Base-by-base conservation (phyloP, 371 early-diverging fungal species). In the Apophysomyces variabilis region DNA sequence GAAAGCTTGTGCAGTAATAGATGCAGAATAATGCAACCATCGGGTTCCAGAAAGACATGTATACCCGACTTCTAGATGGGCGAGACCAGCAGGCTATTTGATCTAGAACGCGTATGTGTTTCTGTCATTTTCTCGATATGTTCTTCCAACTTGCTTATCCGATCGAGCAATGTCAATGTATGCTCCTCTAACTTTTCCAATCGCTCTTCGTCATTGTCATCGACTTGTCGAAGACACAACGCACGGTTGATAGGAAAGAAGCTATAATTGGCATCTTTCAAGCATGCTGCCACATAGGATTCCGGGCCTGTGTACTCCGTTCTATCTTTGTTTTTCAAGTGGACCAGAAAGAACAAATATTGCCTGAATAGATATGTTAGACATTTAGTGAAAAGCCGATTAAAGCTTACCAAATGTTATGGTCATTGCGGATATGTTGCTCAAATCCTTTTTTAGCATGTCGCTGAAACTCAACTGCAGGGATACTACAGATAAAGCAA, bases 231-330 rank as follows among this genome's bases (percentile, higher is more conserved):
- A 9, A 86, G 68, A 6, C 78, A 77, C n/a, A 86, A 58, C 0
- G 87, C 87, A 13, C 83, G 72, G 62, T 85, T 85, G 62, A 86
- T 76, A 11, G 87, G 87, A 58, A 86, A 85, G 72, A 83, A 85
- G 32, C 76, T 74, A 39, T 83, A 73, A 47, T 86, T 82, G 38
- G 75, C 68, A 45, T 80, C 70, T 9, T 73, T 78, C 1, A 86
- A 67, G 39, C 78, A 78, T 7, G 75, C 78, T 7, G 79, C 69
- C 1, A 86, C 82, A 63, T 82, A 85, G 0, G 87, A 82, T 32
- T 85, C 85, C 56, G 85, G 87, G 0, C 85, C 83, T 0, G 85
- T 86, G 54, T 82, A 85, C 70, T 86, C 87, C 3, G 87, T 85
- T 50, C 69, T 61, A 66, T 84, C 84, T 69, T 86, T 86, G 47